Percentiles rank a stretch among this genome's conserved stretches.
Conservation (phyloP, 106 monocot species). For the Ottelia alismoides region DNA sequence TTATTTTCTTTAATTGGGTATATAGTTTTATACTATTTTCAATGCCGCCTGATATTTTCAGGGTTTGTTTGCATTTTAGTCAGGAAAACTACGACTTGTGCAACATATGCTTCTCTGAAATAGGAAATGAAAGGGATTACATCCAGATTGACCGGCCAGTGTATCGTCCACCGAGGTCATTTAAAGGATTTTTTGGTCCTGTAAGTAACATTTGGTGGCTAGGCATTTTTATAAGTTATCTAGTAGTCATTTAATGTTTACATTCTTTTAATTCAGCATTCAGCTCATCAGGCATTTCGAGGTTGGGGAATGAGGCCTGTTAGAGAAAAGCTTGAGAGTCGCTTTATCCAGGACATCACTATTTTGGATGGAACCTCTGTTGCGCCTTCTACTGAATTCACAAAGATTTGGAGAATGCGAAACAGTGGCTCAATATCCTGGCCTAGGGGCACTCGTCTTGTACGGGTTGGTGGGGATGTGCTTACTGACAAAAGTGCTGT, state of each 20-base stretch:
- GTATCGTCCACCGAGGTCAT: conserved; percentile 7
- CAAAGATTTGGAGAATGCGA: conserved; percentile 87
- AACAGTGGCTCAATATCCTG: conserved; percentile 64
- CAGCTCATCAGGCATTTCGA: background rate
- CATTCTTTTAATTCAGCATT: conserved; percentile 5
- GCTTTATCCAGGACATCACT: conserved; percentile 65
- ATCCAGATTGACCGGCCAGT: conserved; percentile 32
- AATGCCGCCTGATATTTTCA: conserved; percentile 2
- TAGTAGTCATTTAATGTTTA: background rate
- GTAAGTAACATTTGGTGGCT: background rate
- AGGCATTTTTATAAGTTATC: too few species aligned
- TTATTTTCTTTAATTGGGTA: background rate
- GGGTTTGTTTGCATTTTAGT: too few species aligned
- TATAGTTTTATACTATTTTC: background rate
- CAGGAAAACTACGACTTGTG: conserved; percentile 71
- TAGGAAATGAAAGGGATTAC: conserved; percentile 52
- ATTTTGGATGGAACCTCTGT: conserved; percentile 70
- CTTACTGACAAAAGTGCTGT: conserved; percentile 22
- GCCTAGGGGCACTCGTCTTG: conserved; percentile 65
- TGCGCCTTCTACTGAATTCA: conserved; percentile 48
- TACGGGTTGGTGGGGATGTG: conserved; percentile 71
- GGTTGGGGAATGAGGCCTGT: conserved; percentile 11
- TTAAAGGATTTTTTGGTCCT: conserved; percentile 2
- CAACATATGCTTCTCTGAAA: conserved; percentile 29
- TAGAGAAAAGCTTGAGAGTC: conserved; percentile 41